phyloP scores from a whole-genome alignment of 192 early-diverging fungal species.

The Coemansia sp. region DNA sequence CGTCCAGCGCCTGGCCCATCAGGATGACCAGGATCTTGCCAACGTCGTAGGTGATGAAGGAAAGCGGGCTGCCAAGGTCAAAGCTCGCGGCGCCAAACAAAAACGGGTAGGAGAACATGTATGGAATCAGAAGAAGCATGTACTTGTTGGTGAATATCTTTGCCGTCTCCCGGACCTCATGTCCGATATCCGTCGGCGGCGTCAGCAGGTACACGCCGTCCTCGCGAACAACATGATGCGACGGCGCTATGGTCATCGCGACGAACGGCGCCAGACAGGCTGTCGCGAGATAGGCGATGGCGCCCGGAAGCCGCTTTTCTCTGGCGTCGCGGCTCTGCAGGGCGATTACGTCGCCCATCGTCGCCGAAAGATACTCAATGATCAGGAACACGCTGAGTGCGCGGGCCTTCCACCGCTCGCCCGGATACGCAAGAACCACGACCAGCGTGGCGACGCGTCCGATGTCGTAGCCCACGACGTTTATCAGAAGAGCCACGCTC shows the following conservation, averaged over 20 bases:
- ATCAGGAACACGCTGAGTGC: slow-evolving; percentile 29
- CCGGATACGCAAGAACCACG: slow-evolving; percentile 32
- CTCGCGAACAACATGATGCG: slow-evolving; percentile 31
- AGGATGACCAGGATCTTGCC: slow-evolving; percentile 33
- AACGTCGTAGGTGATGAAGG: slow-evolving; percentile 33
- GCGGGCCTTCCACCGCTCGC: slow-evolving; percentile 38
- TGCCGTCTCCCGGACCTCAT: slow-evolving; percentile 20
- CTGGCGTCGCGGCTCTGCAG: slow-evolving; percentile 12
- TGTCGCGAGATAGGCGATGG: slow-evolving; percentile 18
- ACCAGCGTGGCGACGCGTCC: slow-evolving; percentile 34
- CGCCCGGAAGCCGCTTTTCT: slow-evolving; percentile 6
- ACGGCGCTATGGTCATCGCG: slow-evolving; percentile 25
- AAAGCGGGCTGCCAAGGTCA: slow-evolving; percentile 13
- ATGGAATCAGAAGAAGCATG: slow-evolving; percentile 18
- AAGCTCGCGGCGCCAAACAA: slow-evolving; percentile 20
- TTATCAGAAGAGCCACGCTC: slow-evolving; percentile 14
- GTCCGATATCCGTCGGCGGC: slow-evolving; percentile 16
- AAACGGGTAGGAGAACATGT: slow-evolving; percentile 17
- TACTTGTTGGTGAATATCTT: slow-evolving; percentile 26
- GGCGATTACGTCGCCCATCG: slow-evolving; percentile 33
- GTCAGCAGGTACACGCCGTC: slow-evolving; percentile 43
- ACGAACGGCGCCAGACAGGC: slow-evolving; percentile 29
- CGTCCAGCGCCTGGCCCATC: slow-evolving; percentile 35
- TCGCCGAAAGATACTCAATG: slow-evolving; percentile 30
- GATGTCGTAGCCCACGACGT: slow-evolving; percentile 21